These are phyloP conservation scores for Colletotrichum sp. DNA, from an alignment of 2,329 filamentous ascomycete genomes.

Conservation along the genomic window DNA sequence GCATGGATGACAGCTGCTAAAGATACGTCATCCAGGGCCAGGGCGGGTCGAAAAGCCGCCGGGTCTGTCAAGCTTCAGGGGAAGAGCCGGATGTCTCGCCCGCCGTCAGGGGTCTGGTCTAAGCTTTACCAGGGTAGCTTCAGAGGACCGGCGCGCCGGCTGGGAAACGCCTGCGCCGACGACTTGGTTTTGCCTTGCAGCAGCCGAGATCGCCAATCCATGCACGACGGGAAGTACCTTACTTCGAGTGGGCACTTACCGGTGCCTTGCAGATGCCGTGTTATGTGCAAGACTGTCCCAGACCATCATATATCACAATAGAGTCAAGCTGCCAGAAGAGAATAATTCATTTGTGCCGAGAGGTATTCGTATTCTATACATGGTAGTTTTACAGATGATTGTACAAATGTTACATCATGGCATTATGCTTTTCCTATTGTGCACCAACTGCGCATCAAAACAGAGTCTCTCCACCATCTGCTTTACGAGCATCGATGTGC, in stretches of 20 bases:
- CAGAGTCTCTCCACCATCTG: conserved; percentile 6
- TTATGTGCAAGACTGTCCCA: neutral
- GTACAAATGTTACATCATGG: neutral
- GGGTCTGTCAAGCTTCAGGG: neutral
- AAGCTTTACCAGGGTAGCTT: conserved; percentile 1
- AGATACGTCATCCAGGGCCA: neutral
- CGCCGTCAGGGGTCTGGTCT: neutral
- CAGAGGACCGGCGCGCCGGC: neutral
- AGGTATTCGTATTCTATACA: neutral
- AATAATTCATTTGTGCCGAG: neutral
- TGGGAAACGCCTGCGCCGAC: neutral
- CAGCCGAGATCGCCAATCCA: neutral
- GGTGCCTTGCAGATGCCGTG: neutral
- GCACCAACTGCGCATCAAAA: neutral
- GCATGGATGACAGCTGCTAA: neutral
- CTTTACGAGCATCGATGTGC: conserved; percentile 37
- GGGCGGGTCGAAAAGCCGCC: neutral
- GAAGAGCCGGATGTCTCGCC: neutral
- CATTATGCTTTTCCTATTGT: neutral
- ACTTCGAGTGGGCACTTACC: neutral
- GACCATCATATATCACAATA: neutral
- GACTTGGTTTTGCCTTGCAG: neutral
- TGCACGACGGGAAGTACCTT: neutral
- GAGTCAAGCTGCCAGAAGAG: neutral
- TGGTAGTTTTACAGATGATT: neutral